These are phyloP conservation scores for Lentinula guzmanii DNA, from an alignment of 768 basidiomycete genomes.

Conservation along the genomic window DNA sequence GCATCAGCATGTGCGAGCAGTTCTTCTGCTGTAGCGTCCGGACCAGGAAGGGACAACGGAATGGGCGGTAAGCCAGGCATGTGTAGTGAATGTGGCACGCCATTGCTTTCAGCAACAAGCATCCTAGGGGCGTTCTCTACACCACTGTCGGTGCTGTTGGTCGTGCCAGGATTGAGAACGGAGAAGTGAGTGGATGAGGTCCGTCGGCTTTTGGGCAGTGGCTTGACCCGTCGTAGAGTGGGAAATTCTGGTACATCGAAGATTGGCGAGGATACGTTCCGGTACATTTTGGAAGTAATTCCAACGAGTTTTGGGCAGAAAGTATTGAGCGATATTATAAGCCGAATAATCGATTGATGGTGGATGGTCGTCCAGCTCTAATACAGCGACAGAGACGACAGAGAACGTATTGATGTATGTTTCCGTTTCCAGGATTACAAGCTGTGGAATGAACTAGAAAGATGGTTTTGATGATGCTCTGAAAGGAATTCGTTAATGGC, in stretches of 20 bases:
- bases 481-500: not conserved
- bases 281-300: not conserved
- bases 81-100: not conserved
- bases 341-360: not conserved
- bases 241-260: conserved; percentile 65
- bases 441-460: not conserved
- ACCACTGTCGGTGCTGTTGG: not conserved
- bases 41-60: conserved; percentile 28
- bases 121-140: not conserved
- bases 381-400: not conserved
- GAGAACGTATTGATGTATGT: not conserved
- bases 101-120: not conserved
- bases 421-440: not conserved
- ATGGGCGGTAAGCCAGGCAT: conserved; percentile 11
- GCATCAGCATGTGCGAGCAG: conserved; percentile 52
- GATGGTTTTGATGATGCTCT: not conserved
- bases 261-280: conserved; percentile 31
- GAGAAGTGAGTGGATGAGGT: not conserved
- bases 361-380: not conserved
- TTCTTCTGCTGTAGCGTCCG: conserved; percentile 49
- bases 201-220: conserved; percentile 71
- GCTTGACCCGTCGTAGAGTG: conserved; percentile 62
- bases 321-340: not conserved
- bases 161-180: not conserved
- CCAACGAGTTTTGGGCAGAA: not conserved